Percentiles rank a stretch among this genome's conserved stretches.
These are phyloP conservation scores for Carallia brachiata DNA, from an alignment of 345 rosid species.

Conservation along the genomic window DNA sequence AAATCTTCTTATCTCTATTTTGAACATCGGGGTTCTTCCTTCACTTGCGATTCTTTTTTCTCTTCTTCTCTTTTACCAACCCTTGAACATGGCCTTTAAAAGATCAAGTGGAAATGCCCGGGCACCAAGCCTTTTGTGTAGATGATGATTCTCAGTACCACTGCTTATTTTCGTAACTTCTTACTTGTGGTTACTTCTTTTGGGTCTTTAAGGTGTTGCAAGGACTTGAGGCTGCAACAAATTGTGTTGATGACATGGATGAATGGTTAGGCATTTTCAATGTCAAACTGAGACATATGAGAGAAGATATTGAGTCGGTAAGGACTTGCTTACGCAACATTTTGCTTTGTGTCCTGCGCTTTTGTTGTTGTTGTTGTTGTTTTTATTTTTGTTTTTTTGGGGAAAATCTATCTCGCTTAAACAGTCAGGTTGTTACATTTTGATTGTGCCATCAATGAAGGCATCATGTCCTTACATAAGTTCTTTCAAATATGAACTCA, in stretches of 20 bases:
- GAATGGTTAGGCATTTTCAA: conserved; percentile 98
- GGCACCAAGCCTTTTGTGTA: neutral
- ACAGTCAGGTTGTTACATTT: too few relatives aligned
- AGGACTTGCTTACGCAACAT: conserved; percentile 15
- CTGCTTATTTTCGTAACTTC: neutral
- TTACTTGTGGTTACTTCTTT: neutral
- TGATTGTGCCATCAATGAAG: too few relatives aligned
- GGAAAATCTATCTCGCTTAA: conserved; percentile 66
- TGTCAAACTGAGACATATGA: conserved; percentile 97
- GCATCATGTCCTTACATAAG: too few relatives aligned
- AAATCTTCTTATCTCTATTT: too few relatives aligned
- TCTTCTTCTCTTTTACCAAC: too few relatives aligned
- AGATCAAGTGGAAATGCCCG: too few relatives aligned
- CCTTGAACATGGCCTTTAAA: too few relatives aligned
- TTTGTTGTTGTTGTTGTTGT: neutral
- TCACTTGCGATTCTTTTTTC: too few relatives aligned
- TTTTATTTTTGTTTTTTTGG: conserved; percentile 18
- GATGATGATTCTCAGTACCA: neutral
- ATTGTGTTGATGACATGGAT: conserved; percentile 96
- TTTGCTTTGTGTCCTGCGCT: neutral
- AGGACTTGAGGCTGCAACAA: conserved; percentile 97
- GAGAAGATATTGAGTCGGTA: conserved; percentile 98
- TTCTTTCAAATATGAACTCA: conserved; percentile 28
- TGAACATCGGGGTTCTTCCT: too few relatives aligned
- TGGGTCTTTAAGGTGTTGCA: conserved; percentile 65